Percentiles rank a stretch among this genome's conserved stretches.
Conservation (phyloP, 169 alveolate species). For the Plasmodium coatneyi region DNA sequence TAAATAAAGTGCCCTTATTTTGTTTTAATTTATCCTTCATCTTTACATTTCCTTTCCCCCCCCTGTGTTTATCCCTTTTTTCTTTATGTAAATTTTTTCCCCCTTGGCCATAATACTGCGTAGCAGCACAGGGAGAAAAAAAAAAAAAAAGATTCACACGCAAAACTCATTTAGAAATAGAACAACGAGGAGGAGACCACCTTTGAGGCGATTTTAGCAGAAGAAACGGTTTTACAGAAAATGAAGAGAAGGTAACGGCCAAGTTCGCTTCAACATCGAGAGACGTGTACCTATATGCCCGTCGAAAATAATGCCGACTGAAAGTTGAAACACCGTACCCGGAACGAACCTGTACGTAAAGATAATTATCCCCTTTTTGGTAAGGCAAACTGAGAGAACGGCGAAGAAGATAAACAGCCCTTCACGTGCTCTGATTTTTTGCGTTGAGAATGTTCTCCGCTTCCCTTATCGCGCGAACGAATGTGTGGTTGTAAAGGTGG, state of each 20-base stretch:
- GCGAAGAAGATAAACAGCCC: not conserved
- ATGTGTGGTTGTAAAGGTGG: not conserved
- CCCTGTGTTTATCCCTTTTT: not conserved
- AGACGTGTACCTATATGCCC: not conserved
- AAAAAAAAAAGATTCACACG: not conserved
- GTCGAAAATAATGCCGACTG: not conserved
- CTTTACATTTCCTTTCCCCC: not conserved
- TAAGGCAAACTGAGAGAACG: not conserved
- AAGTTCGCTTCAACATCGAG: not conserved
- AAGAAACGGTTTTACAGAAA: not conserved
- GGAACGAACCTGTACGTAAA: not conserved
- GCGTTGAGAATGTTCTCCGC: not conserved
- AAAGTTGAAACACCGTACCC: not conserved
- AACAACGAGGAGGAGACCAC: not conserved
- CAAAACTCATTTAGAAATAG: not conserved
- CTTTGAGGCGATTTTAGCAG: not conserved
- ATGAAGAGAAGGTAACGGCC: not conserved
- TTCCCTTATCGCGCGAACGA: not conserved
- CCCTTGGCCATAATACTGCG: not conserved
- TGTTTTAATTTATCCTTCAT: not conserved
- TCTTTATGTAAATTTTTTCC: not conserved
- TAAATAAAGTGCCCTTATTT: not conserved
- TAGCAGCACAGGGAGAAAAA: not conserved
- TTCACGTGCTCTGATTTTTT: not conserved
- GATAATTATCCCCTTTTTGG: not conserved